phyloP scores from a whole-genome alignment of 495 filamentous ascomycete genomes.

The Aspergillus sparsus region DNA sequence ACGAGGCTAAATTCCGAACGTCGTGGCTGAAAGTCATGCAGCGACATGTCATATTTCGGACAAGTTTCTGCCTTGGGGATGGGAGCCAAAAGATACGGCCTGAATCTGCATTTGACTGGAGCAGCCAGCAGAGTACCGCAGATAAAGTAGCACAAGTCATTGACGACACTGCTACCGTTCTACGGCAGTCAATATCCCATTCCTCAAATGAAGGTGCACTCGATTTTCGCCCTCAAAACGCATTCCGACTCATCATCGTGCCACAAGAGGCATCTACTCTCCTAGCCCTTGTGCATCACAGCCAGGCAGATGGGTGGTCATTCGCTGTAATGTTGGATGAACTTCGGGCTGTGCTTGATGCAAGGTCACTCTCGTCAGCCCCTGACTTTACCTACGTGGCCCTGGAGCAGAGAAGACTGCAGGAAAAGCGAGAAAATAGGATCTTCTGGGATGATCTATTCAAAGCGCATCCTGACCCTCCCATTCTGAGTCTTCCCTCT shows the following conservation, averaged over 20 bases:
- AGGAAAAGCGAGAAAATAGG: too few relatives aligned
- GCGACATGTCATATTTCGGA: background rate
- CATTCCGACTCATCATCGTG: background rate
- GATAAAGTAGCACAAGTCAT: background rate
- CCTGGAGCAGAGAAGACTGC: too few relatives aligned
- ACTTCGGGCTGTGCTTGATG: too few relatives aligned
- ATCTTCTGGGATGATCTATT: too few relatives aligned
- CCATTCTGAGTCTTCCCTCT: too few relatives aligned
- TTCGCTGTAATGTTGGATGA: background rate
- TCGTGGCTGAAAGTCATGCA: background rate
- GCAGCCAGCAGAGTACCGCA: background rate
- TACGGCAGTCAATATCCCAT: background rate
- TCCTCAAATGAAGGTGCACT: background rate
- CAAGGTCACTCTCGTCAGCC: too few relatives aligned
- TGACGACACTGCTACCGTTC: background rate
- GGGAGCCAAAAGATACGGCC: background rate
- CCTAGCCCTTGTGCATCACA: background rate
- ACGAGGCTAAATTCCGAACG: background rate
- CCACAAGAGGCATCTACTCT: background rate
- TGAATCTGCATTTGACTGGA: background rate
- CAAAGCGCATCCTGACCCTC: too few relatives aligned
- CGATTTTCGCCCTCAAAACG: background rate
- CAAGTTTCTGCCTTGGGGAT: background rate
- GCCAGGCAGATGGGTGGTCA: background rate
- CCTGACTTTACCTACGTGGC: too few relatives aligned